phyloP scores from a whole-genome alignment of 352 stramenopile species.

The Globisporangium spinosum region DNA sequence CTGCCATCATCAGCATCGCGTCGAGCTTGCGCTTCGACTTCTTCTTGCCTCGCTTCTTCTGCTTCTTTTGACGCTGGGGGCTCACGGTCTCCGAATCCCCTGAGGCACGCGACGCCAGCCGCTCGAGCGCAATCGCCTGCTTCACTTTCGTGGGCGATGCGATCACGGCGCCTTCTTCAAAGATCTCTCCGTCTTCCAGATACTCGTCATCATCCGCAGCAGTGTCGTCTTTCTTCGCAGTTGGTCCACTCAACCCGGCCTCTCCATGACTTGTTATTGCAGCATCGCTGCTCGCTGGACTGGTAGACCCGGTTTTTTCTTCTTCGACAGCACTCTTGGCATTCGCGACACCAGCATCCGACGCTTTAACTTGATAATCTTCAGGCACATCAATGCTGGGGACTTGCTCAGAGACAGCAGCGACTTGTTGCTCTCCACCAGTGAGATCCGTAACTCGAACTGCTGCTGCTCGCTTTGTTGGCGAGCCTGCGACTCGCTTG shows the following conservation, averaged over 20 bases:
- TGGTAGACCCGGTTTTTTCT: neutral
- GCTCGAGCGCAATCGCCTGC: constrained; percentile 33
- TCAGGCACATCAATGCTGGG: neutral
- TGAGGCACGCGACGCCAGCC: constrained; percentile 16
- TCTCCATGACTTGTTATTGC: neutral
- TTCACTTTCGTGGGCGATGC: constrained; percentile 38
- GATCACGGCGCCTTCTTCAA: constrained; percentile 48
- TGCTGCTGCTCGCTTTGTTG: neutral
- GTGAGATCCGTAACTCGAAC: neutral
- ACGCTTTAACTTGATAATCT: neutral
- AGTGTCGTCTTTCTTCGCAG: neutral
- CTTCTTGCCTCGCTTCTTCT: constrained; percentile 78
- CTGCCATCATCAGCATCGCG: constrained; percentile 36
- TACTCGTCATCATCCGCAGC: constrained; percentile 18
- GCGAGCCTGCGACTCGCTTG: neutral
- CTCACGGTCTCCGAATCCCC: constrained; percentile 12
- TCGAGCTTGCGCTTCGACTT: constrained; percentile 72
- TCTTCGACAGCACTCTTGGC: neutral
- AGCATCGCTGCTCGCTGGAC: neutral
- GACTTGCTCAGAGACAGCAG: neutral
- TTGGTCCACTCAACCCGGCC: neutral
- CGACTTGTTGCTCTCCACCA: neutral
- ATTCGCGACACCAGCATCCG: neutral
- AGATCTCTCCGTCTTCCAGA: constrained; percentile 75
- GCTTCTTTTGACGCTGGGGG: constrained; percentile 36